These are phyloP conservation scores for Evernia prunastri DNA, from an alignment of 495 filamentous ascomycete species.

Conservation along the genomic window DNA sequence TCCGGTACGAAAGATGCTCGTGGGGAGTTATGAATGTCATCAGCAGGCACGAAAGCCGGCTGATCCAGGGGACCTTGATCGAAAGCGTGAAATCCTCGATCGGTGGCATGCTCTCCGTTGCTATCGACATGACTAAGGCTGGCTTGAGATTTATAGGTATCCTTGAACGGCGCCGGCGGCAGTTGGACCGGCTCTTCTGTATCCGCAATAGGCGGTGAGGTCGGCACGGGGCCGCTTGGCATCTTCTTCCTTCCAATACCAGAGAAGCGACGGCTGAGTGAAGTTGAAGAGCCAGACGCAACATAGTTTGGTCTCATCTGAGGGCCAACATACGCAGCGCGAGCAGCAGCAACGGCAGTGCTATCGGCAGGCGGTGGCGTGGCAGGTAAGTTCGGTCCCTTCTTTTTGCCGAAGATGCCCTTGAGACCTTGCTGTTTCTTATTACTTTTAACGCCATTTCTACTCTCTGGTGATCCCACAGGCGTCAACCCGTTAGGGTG, in stretches of 20 bases:
- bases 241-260: slow-evolving; percentile 23
- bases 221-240: slow-evolving; percentile 4
- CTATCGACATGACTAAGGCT: slow-evolving; percentile 47
- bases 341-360: slow-evolving; percentile 43
- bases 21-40: slow-evolving; percentile 47
- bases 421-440: slow-evolving; percentile 49
- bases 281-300: slow-evolving; percentile 13
- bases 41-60: slow-evolving; percentile 69
- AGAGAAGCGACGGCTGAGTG: slow-evolving; percentile 24
- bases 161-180: slow-evolving; percentile 15
- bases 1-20: slow-evolving; percentile 67
- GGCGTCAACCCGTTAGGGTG: slow-evolving; percentile 7
- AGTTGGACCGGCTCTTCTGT: slow-evolving; percentile 14
- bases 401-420: slow-evolving; percentile 46
- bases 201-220: slow-evolving; percentile 27
- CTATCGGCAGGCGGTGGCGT: slow-evolving; percentile 17
- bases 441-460: slow-evolving; percentile 32
- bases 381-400: slow-evolving; percentile 26
- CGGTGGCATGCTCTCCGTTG: slow-evolving; percentile 57
- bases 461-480: slow-evolving; percentile 23
- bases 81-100: slow-evolving; percentile 73
- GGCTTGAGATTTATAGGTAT: slow-evolving; percentile 21
- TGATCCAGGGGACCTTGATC: slow-evolving; percentile 90
- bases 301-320: slow-evolving; percentile 21
- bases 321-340: slow-evolving; percentile 41